Evolutionary conservation across 23 red algal genomes (phyloP).

Genomic region (Porphyridium purpureum): DNA sequence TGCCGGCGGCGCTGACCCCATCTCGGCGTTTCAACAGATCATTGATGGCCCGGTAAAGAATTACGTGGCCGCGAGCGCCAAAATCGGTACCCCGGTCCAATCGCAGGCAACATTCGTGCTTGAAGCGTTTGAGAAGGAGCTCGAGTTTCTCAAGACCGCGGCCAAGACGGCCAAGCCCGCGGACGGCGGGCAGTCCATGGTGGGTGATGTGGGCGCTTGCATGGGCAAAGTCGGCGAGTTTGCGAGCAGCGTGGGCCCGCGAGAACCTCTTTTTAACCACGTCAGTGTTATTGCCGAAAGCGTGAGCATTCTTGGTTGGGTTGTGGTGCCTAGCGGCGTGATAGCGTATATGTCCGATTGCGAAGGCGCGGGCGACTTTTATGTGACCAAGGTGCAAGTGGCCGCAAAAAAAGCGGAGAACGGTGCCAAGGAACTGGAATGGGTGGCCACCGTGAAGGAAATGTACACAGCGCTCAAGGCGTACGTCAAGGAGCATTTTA

Average conservation of each 20-base stretch:
- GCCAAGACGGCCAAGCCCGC: conserved; percentile 21
- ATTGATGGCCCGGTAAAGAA: conserved; percentile 17
- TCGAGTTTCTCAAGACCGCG: conserved; percentile 28
- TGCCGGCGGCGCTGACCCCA: conserved; percentile 12
- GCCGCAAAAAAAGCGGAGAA: conserved; percentile 27
- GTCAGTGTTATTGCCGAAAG: conserved; percentile 26
- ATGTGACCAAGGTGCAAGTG: conserved; percentile 33
- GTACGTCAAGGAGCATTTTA: conserved; percentile 62
- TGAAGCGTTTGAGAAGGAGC: conserved; percentile 26
- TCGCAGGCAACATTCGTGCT: conserved; percentile 14
- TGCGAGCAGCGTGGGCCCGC: conserved; percentile 11
- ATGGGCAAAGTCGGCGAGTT: conserved; percentile 33
- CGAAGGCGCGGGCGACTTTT: conserved; percentile 48
- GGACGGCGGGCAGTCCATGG: conserved; percentile 24
- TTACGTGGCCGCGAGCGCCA: conserved; percentile 19
- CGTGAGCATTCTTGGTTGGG: conserved; percentile 45
- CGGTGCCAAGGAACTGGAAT: conserved; percentile 8
- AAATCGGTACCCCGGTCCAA: conserved; percentile 27
- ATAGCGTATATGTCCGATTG: conserved; percentile 22
- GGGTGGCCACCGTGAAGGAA: conserved; percentile 19
- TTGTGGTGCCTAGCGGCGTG: conserved; percentile 32
- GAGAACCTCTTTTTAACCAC: conserved; percentile 14
- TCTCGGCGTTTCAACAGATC: conserved; percentile 23
- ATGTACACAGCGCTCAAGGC: conserved; percentile 30
- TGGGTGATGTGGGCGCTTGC: conserved; percentile 9